phyloP scores from a whole-genome alignment of 2,329 filamentous ascomycete genomes.

The Thielaviopsis cerberus region DNA sequence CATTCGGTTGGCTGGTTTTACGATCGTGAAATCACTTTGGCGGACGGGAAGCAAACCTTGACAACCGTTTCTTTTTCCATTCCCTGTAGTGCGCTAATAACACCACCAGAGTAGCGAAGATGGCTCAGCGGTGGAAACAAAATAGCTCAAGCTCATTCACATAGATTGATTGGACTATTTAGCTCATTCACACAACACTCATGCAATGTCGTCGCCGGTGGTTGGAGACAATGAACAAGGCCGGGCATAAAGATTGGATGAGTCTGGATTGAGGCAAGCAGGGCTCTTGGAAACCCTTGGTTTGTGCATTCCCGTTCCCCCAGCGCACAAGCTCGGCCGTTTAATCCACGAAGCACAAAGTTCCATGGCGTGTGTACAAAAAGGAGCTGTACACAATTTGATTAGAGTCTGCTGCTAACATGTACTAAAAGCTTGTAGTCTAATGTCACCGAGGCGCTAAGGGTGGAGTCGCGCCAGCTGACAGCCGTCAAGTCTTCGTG shows the following conservation, averaged over 20 bases:
- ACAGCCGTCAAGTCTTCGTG: no score
- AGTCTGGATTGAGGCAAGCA: not conserved
- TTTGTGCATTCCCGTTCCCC: not conserved
- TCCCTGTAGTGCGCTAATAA: not conserved
- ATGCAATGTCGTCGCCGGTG: not conserved
- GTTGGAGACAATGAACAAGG: not conserved
- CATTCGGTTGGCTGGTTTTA: not conserved
- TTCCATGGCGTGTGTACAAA: not conserved
- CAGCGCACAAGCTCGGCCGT: not conserved
- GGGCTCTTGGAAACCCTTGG: not conserved
- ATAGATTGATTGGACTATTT: not conserved
- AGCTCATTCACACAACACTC: not conserved
- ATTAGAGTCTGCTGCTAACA: no score
- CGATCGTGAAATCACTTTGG: not conserved
- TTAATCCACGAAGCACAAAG: not conserved
- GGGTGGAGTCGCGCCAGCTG: no score
- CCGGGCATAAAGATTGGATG: not conserved
- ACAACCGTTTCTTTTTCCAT: not conserved
- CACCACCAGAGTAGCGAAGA: not conserved
- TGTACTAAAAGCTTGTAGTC: not conserved
- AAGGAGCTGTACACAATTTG: not conserved
- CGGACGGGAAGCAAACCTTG: not conserved
- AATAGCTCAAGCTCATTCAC: not conserved
- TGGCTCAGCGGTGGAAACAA: no score
- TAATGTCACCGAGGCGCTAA: no score